A percentile compares a stretch with the other conserved stretches of the same genome.
These are phyloP conservation scores for Selaginella moellendorffii DNA, from an alignment of 75 land plant genomes.

Conservation along the genomic window DNA sequence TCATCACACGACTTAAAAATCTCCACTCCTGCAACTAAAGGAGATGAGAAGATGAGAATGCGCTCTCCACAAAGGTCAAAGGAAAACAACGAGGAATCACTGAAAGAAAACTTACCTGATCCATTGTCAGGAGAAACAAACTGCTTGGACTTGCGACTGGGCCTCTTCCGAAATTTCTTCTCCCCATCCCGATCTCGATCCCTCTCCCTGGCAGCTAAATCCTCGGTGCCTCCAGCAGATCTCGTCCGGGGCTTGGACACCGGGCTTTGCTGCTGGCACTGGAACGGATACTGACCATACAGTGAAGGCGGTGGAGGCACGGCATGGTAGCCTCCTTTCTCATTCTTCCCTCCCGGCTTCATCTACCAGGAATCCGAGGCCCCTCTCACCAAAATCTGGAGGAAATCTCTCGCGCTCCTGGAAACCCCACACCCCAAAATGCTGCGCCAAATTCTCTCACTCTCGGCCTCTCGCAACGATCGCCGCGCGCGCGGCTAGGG, in stretches of 20 bases:
- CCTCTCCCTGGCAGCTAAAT: neutral
- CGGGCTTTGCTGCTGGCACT: too few relatives aligned
- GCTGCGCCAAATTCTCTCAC: too few relatives aligned
- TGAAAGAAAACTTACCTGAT: neutral
- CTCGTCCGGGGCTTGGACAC: neutral
- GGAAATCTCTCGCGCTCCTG: too few relatives aligned
- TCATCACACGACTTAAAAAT: neutral
- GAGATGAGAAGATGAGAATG: neutral
- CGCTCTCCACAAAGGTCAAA: neutral
- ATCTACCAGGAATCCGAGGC: too few relatives aligned
- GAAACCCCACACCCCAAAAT: too few relatives aligned
- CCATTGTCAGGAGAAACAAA: neutral
- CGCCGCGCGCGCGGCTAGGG: too few relatives aligned
- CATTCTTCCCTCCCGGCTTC: neutral
- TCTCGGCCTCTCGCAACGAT: too few relatives aligned
- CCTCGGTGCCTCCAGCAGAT: neutral
- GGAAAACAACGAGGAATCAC: neutral
- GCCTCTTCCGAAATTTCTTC: slow-evolving; percentile 29
- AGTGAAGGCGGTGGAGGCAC: slow-evolving; percentile 13
- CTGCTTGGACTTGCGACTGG: slow-evolving; percentile 22
- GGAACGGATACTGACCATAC: neutral
- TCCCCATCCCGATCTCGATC: slow-evolving; percentile 9
- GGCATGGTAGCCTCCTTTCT: slow-evolving; percentile 8
- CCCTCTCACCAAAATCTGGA: neutral
- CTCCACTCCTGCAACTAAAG: neutral